Conservation (phyloP, 2,329 filamentous ascomycete species). For the Xylariaceae sp. region DNA sequence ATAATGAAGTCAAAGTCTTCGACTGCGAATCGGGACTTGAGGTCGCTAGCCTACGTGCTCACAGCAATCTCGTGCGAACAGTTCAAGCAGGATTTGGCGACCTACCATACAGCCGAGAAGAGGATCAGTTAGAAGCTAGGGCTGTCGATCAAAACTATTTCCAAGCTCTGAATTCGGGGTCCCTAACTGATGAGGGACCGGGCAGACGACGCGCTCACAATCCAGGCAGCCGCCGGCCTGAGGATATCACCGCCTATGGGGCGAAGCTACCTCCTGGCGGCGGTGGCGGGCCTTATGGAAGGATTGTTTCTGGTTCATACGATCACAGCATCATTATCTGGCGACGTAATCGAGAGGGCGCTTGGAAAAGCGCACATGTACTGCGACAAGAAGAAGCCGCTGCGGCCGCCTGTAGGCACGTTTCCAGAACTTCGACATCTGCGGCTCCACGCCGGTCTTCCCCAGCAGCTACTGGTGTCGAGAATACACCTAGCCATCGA, state of each 20-base stretch:
- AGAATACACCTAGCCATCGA: conserved; percentile 7
- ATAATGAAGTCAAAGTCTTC: conserved; percentile 94
- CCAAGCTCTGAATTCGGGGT: conserved; percentile 51
- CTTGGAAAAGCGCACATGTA: conserved; percentile 75
- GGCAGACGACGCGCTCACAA: conserved; percentile 47
- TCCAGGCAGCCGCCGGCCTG: conserved; percentile 68
- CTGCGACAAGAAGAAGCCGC: conserved; percentile 71
- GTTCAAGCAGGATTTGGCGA: conserved; percentile 95
- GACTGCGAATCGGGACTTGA: conserved; percentile 81
- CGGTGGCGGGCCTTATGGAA: conserved; percentile 80
- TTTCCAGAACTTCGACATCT: conserved; percentile 10
- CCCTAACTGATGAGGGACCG: conserved; percentile 39
- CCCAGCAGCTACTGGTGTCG: conserved; percentile 10
- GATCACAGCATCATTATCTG: conserved; percentile 95
- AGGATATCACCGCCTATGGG: conserved; percentile 73
- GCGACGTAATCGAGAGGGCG: conserved; percentile 78
- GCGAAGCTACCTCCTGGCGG: conserved; percentile 87
- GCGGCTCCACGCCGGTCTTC: conserved; percentile 18
- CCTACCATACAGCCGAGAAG: conserved; percentile 70
- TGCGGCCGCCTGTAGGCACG: conserved; percentile 41
- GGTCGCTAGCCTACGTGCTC: conserved; percentile 79
- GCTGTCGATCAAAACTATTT: conserved; percentile 71
- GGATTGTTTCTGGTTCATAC: conserved; percentile 96
- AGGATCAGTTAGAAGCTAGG: conserved; percentile 68
- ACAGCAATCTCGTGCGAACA: conserved; percentile 81